Evolutionary conservation across 148 eudicot genomes (phyloP).

Genomic region (Chenopodium berlandieri): DNA sequence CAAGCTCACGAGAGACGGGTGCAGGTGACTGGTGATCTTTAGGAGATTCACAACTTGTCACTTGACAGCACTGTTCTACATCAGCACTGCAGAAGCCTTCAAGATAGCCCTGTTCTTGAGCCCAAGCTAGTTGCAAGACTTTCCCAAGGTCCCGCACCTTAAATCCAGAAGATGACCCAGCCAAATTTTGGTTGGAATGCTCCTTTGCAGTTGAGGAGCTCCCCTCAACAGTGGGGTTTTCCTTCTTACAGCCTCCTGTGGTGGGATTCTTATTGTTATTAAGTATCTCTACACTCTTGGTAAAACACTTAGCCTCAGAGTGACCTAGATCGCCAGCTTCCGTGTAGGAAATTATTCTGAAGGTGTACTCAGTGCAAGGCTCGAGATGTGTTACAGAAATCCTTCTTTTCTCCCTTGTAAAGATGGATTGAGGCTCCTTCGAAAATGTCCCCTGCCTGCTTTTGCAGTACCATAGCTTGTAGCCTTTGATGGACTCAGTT

Average conservation of each 20-base stretch:
- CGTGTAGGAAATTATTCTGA: conserved; percentile 64
- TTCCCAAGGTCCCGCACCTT: conserved; percentile 79
- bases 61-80: conserved; percentile 37
- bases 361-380: conserved; percentile 91
- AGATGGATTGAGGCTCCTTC: conserved; percentile 51
- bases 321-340: conserved; percentile 79
- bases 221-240: conserved; percentile 36
- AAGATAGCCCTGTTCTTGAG: conserved; percentile 48
- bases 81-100: conserved; percentile 45
- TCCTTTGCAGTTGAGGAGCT: conserved; percentile 38
- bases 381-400: conserved; percentile 55
- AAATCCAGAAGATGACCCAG: conserved; percentile 51
- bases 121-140: conserved; percentile 54
- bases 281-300: conserved; percentile 61
- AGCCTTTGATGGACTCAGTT: conserved; percentile 56
- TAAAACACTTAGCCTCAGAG: conserved; percentile 84
- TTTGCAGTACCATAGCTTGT: conserved; percentile 84
- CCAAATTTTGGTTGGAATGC: conserved; percentile 28
- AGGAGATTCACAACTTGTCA: conserved; percentile 37
- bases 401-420: conserved; percentile 60
- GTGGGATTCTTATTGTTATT: conserved; percentile 39
- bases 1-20: conserved; percentile 53
- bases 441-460: conserved; percentile 50
- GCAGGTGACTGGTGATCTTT: conserved; percentile 39
- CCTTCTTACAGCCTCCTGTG: conserved; percentile 31